Conservation (phyloP, 176 grass and related monocot genomes). For the Zoysia pacifica region DNA sequence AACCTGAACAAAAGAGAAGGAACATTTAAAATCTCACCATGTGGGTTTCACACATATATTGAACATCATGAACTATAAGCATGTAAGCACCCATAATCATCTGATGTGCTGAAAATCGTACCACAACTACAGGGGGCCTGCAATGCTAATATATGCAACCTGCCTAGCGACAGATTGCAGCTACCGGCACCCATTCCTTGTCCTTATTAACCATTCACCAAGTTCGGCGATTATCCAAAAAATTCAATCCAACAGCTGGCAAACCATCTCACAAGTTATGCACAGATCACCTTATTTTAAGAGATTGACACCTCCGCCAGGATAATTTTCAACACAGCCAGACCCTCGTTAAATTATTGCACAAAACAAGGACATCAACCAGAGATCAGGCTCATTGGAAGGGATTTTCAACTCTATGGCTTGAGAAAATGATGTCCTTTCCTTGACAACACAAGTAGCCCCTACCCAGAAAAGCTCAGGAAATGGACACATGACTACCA, state of each 20-base stretch:
- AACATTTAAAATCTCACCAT: constrained; percentile 18
- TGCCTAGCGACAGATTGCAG: too few species aligned
- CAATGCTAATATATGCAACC: neutral
- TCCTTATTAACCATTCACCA: neutral
- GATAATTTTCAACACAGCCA: constrained; percentile 6
- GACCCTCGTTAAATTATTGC: neutral
- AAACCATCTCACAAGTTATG: constrained; percentile 1
- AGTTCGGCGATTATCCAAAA: neutral
- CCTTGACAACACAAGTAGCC: neutral
- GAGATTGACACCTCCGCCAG: neutral
- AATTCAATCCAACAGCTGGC: neutral
- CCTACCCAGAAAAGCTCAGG: neutral
- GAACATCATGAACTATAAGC: constrained; percentile 17
- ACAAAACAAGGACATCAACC: neutral
- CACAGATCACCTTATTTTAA: constrained; percentile 5
- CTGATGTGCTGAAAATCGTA: constrained; percentile 13
- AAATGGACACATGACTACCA: neutral
- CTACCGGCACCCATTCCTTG: neutral
- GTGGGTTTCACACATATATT: neutral
- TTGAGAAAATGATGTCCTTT: neutral
- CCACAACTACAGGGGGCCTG: neutral
- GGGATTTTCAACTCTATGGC: neutral
- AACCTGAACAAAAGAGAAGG: constrained; percentile 50
- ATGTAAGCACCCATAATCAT: constrained; percentile 9
- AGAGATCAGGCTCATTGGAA: neutral